phyloP scores from a whole-genome alignment of 2,329 filamentous ascomycete species.

The Stachybotrys echinatus region DNA sequence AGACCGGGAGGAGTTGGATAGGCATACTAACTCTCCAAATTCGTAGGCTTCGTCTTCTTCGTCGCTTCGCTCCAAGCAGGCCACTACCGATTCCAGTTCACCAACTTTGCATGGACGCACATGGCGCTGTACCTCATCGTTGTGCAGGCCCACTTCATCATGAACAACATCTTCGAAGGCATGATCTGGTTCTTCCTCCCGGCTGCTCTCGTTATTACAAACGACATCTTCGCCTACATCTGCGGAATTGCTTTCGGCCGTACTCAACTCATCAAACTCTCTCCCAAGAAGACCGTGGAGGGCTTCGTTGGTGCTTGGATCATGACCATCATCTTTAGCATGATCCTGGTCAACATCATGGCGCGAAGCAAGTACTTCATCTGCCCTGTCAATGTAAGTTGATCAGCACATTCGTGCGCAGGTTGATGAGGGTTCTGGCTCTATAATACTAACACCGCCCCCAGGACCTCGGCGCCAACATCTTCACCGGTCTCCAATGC shows the following conservation, averaged over 20 bases:
- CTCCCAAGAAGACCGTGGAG: slow-evolving; percentile 98
- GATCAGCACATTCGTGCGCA: too few relatives aligned
- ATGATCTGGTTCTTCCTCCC: slow-evolving; percentile 99
- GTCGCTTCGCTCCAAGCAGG: slow-evolving; percentile 91
- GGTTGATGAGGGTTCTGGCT: not conserved
- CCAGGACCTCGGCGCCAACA: slow-evolving; percentile 81
- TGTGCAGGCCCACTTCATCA: slow-evolving; percentile 96
- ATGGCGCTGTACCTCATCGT: slow-evolving; percentile 98
- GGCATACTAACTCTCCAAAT: slow-evolving; percentile 10
- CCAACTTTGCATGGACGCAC: slow-evolving; percentile 98
- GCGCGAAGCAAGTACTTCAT: slow-evolving; percentile 96
- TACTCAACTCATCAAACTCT: slow-evolving; percentile 95
- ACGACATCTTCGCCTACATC: slow-evolving; percentile 97
- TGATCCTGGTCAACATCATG: slow-evolving; percentile 75
- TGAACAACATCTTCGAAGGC: slow-evolving; percentile 99
- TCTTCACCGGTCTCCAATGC: slow-evolving; percentile 87
- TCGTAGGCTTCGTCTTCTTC: slow-evolving; percentile 91
- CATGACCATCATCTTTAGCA: slow-evolving; percentile 84
- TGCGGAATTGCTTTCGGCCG: slow-evolving; percentile 96
- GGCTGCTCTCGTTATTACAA: slow-evolving; percentile 90
- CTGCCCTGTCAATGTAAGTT: slow-evolving; percentile 79
- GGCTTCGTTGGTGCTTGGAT: slow-evolving; percentile 96
- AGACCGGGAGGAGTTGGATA: not conserved
- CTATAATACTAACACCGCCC: not conserved
- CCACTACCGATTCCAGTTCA: slow-evolving; percentile 98